Percentiles rank a stretch among this genome's conserved stretches.
Conservation (phyloP, 108 stramenopile species). For the Discostella stelligeroides region DNA sequence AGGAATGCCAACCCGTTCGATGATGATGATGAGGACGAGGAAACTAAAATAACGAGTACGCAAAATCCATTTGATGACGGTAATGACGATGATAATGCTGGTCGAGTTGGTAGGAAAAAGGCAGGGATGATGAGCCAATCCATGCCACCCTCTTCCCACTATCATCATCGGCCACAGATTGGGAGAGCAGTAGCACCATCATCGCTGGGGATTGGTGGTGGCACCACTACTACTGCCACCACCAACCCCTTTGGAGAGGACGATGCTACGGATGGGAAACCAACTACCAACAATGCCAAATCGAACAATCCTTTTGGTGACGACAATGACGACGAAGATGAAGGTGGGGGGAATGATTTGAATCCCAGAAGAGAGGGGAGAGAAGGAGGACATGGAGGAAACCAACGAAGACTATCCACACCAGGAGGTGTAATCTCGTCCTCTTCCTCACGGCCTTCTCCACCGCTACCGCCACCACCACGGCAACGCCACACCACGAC, state of each 20-base stretch:
- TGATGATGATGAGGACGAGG: not conserved
- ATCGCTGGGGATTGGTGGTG: no score
- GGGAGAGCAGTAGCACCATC: no score
- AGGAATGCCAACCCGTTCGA: constrained; percentile 2
- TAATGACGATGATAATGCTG: constrained; percentile 14
- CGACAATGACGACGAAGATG: not conserved
- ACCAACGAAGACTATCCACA: no score
- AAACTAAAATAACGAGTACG: not conserved
- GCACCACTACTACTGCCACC: no score
- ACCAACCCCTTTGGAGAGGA: constrained; percentile 5
- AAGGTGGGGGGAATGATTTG: not conserved
- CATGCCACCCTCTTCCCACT: not conserved
- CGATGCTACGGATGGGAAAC: not conserved
- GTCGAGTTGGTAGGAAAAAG: not conserved
- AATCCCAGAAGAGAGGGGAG: no score
- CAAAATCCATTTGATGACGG: constrained; percentile 24
- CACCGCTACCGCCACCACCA: no score
- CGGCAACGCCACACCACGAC: not conserved
- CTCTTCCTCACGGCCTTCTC: no score
- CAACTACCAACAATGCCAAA: no score
- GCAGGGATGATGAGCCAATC: not conserved
- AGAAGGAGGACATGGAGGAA: no score
- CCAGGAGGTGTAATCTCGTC: no score
- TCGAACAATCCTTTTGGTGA: constrained; percentile 23
- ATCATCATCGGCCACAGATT: no score